phyloP scores from a whole-genome alignment of 1,139 yeast genomes.

The Saccharomyces uvarum region DNA sequence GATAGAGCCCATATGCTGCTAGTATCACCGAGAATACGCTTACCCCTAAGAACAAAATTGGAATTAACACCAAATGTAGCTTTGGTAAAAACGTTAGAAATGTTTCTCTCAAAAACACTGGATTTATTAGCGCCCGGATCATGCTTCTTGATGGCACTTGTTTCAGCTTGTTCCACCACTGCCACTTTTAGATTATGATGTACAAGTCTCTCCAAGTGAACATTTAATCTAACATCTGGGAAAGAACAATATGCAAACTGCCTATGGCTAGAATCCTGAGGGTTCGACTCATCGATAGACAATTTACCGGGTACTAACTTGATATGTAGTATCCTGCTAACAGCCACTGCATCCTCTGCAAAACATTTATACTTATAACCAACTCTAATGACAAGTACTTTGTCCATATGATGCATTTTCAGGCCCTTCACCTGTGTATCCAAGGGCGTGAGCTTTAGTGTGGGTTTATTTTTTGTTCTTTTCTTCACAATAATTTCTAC shows the following conservation, averaged over 20 bases:
- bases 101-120: slow-evolving; percentile 55
- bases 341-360: slow-evolving; percentile 74
- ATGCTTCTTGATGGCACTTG: slow-evolving; percentile 59
- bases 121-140: slow-evolving; percentile 26
- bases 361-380: slow-evolving; percentile 87
- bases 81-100: slow-evolving; percentile 68
- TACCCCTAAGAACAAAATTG: slow-evolving; percentile 39
- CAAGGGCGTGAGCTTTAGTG: slow-evolving; percentile 53
- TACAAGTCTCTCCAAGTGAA: slow-evolving; percentile 62
- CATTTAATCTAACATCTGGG: slow-evolving; percentile 66
- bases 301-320: slow-evolving; percentile 64
- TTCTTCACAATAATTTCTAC: slow-evolving; percentile 3
- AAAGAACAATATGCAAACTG: slow-evolving; percentile 78
- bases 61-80: slow-evolving; percentile 59
- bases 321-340: slow-evolving; percentile 57
- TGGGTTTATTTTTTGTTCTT: not conserved
- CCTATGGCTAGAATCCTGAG: slow-evolving; percentile 40
- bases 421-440: slow-evolving; percentile 69
- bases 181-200: slow-evolving; percentile 70
- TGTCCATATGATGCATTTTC: slow-evolving; percentile 53
- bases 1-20: slow-evolving; percentile 27
- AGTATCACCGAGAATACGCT: slow-evolving; percentile 22
- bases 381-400: slow-evolving; percentile 70
- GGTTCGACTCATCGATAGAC: slow-evolving; percentile 40
- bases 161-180: slow-evolving; percentile 77